Evolutionary conservation across 1,284 basidiomycete genomes (phyloP).

Genomic region (Gymnopus androsaceus): DNA sequence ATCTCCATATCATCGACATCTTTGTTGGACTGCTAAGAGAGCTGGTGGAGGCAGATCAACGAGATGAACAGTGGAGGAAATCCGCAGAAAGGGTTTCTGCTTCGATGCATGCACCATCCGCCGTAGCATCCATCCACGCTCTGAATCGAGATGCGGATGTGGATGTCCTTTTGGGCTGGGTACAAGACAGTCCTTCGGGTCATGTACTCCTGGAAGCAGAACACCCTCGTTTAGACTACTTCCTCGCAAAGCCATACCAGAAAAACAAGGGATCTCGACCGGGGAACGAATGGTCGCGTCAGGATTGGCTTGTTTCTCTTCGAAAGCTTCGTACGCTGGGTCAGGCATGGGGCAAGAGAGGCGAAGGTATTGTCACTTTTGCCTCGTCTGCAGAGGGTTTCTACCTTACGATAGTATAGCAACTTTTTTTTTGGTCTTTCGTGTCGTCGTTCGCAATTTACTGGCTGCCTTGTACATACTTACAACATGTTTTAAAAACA

Average conservation of each 20-base stretch:
- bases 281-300: constrained; percentile 72
- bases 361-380: constrained; percentile 43
- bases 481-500: no score
- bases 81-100: constrained; percentile 28
- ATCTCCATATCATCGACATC: constrained; percentile 67
- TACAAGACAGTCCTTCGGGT: constrained; percentile 37
- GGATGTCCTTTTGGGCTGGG: constrained; percentile 56
- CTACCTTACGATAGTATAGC: constrained; percentile 32
- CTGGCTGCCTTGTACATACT: no score
- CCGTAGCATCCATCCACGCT: constrained; percentile 54
- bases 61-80: constrained; percentile 26
- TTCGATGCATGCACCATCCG: constrained; percentile 56
- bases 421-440: neutral
- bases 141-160: constrained; percentile 41
- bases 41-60: constrained; percentile 56
- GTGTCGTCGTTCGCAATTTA: no score
- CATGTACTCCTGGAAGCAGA: constrained; percentile 20
- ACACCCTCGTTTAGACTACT: constrained; percentile 47
- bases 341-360: constrained; percentile 50
- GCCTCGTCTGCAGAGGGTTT: constrained; percentile 50
- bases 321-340: constrained; percentile 50
- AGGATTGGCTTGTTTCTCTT: constrained; percentile 62
- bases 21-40: constrained; percentile 62
- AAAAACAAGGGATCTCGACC: constrained; percentile 47
- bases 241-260: constrained; percentile 50